Conservation (phyloP, 2,329 filamentous ascomycete species). For the Colletotrichum sp. region DNA sequence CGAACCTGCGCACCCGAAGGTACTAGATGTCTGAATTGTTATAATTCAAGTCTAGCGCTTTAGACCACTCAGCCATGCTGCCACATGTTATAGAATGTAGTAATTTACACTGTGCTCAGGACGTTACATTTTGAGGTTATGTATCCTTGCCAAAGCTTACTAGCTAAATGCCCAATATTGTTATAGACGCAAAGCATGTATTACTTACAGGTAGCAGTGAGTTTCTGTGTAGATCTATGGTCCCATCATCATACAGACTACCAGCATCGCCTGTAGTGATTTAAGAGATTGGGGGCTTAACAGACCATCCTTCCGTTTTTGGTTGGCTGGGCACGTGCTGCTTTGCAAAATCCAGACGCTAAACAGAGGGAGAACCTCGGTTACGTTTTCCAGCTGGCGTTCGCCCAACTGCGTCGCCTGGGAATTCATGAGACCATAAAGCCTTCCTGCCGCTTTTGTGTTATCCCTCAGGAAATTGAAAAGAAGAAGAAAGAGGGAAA, state of each 20-base stretch:
- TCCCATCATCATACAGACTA: background rate
- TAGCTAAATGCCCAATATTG: background rate
- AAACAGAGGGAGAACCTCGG: background rate
- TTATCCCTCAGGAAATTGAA: background rate
- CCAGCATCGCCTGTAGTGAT: background rate
- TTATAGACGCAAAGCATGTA: background rate
- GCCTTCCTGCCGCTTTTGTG: background rate
- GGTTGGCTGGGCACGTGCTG: background rate
- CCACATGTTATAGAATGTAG: background rate
- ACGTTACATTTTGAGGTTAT: too few species aligned
- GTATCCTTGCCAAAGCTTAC: too few species aligned
- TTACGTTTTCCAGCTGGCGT: background rate
- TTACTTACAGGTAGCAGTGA: background rate
- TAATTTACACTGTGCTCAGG: background rate
- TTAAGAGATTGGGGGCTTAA: background rate
- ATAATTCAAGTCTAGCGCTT: conserved; percentile 8
- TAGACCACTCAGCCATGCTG: conserved; percentile 17
- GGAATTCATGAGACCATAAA: background rate
- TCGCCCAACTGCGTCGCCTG: background rate
- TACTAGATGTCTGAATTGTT: background rate
- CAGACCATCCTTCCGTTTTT: background rate
- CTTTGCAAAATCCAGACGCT: background rate
- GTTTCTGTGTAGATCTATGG: background rate
- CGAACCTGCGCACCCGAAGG: conserved; percentile 18
- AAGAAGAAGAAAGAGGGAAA: background rate